These are phyloP conservation scores for Fusarium albidum DNA, from an alignment of 2,329 filamentous ascomycete species.

Conservation along the genomic window DNA sequence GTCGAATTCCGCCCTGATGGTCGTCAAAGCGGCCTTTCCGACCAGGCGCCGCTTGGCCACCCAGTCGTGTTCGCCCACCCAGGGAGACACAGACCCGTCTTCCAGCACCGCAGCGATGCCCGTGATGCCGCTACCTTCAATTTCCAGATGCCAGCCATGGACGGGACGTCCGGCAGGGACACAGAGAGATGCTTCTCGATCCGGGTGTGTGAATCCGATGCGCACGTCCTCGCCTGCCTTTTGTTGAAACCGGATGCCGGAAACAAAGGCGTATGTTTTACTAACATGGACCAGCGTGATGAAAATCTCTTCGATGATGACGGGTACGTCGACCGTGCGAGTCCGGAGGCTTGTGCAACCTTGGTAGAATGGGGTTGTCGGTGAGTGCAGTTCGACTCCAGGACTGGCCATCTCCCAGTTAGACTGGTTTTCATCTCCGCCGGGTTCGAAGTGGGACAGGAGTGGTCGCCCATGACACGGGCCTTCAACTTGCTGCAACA, in stretches of 20 bases:
- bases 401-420: slow-evolving; percentile 13
- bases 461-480: slow-evolving; percentile 7
- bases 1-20: too few species aligned
- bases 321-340: slow-evolving; percentile 2
- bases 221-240: background rate
- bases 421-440: background rate
- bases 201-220: slow-evolving; percentile 5
- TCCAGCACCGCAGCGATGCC: slow-evolving; percentile 2
- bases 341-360: slow-evolving; percentile 10
- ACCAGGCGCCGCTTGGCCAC: slow-evolving; percentile 1
- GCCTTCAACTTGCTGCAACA: background rate
- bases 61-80: slow-evolving; percentile 6
- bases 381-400: slow-evolving; percentile 1
- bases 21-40: too few species aligned
- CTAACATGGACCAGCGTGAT: slow-evolving; percentile 6
- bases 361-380: background rate
- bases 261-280: slow-evolving; percentile 7
- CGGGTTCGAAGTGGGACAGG: slow-evolving; percentile 6
- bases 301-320: background rate
- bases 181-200: slow-evolving; percentile 1
- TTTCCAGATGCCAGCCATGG: slow-evolving; percentile 7
- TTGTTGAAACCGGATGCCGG: slow-evolving; percentile 11
- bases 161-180: background rate
- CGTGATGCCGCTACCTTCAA: slow-evolving; percentile 4
- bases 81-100: slow-evolving; percentile 1